These are phyloP conservation scores for Lentinula boryana DNA, from an alignment of 768 basidiomycete species.

Conservation along the genomic window DNA sequence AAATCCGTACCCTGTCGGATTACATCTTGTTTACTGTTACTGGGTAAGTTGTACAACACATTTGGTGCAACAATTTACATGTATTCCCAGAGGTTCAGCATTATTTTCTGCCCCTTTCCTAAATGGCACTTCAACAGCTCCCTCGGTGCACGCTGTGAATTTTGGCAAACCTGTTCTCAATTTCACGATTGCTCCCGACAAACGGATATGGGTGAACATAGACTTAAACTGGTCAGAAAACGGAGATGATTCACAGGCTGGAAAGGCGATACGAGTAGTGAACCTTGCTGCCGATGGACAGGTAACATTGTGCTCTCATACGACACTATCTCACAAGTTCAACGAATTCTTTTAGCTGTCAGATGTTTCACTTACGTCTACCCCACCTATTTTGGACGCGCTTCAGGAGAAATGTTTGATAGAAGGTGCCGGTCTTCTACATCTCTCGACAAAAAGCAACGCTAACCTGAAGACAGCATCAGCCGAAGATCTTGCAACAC, in stretches of 20 bases:
- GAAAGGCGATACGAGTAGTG: slow-evolving; percentile 13
- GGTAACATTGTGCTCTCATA: neutral
- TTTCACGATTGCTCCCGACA: slow-evolving; percentile 36
- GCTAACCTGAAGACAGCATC: neutral
- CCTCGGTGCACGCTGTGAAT: slow-evolving; percentile 34
- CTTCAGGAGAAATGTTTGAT: slow-evolving; percentile 4
- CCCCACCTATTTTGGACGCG: neutral
- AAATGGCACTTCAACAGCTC: slow-evolving; percentile 14
- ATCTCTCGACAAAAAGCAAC: neutral
- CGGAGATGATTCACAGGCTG: slow-evolving; percentile 11
- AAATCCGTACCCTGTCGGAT: slow-evolving; percentile 42
- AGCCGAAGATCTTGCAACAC: neutral
- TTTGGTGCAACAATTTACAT: neutral
- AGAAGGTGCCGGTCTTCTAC: neutral
- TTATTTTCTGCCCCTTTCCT: slow-evolving; percentile 46
- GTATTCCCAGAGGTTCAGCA: slow-evolving; percentile 51
- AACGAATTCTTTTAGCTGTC: neutral
- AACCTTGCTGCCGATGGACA: slow-evolving; percentile 12
- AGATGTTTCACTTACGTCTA: slow-evolving; percentile 3
- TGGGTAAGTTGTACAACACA: slow-evolving; percentile 44
- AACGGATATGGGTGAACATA: slow-evolving; percentile 31
- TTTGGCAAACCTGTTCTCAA: slow-evolving; percentile 56
- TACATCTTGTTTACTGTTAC: slow-evolving; percentile 62
- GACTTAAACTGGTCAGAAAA: slow-evolving; percentile 43
- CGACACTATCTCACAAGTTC: neutral